phyloP scores from a whole-genome alignment of 2,329 filamentous ascomycete genomes.

The Nannizziopsis arthrosporioides region DNA sequence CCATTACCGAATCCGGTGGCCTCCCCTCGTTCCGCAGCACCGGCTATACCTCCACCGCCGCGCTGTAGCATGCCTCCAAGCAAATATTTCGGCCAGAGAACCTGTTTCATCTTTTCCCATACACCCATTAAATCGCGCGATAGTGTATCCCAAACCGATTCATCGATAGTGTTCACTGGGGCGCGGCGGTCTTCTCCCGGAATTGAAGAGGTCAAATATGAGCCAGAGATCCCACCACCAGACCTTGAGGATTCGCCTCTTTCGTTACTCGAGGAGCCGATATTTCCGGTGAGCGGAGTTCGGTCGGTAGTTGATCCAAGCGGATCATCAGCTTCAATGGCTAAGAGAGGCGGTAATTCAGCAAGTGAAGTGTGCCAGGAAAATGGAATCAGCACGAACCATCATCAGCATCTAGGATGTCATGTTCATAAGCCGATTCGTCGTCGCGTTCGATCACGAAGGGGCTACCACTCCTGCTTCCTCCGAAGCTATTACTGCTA shows the following conservation, averaged over 20 bases:
- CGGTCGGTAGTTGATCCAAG: slow-evolving; percentile 57
- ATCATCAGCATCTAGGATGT: slow-evolving; percentile 72
- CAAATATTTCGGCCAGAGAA: slow-evolving; percentile 89
- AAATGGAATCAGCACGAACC: slow-evolving; percentile 17
- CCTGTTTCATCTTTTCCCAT: slow-evolving; percentile 97
- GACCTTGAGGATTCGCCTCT: slow-evolving; percentile 33
- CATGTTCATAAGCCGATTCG: slow-evolving; percentile 53
- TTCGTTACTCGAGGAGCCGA: slow-evolving; percentile 37
- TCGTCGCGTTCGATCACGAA: slow-evolving; percentile 51
- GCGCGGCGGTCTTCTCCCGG: slow-evolving; percentile 86
- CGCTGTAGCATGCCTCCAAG: slow-evolving; percentile 55
- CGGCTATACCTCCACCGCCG: slow-evolving; percentile 43
- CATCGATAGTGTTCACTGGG: slow-evolving; percentile 86
- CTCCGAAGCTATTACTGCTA: slow-evolving; percentile 19
- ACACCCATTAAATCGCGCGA: slow-evolving; percentile 82
- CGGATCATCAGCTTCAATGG: slow-evolving; percentile 87
- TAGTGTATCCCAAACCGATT: slow-evolving; percentile 94
- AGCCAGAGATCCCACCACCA: slow-evolving; percentile 48
- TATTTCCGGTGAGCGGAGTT: slow-evolving; percentile 73
- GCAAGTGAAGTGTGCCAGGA: no score
- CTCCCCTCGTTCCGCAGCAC: slow-evolving; percentile 47
- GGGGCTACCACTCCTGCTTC: slow-evolving; percentile 33
- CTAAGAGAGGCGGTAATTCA: slow-evolving; percentile 31
- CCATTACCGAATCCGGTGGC: slow-evolving; percentile 31
- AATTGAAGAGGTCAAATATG: slow-evolving; percentile 78